Evolutionary conservation across 2,329 filamentous ascomycete genomes (phyloP).

Genomic region (Samsoniella hepiali): DNA sequence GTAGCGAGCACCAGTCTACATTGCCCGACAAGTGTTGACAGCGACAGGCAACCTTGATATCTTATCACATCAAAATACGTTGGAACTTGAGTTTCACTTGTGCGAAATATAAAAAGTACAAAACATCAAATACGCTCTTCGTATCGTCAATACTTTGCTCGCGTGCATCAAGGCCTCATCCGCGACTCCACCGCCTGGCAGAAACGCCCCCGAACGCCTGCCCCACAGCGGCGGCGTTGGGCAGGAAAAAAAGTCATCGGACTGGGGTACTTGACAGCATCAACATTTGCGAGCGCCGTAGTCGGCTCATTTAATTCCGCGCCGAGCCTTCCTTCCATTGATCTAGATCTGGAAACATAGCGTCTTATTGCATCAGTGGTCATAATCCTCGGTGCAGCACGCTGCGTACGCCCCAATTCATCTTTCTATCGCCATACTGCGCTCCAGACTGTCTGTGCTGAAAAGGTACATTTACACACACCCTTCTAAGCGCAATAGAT

Average conservation of each 20-base stretch:
- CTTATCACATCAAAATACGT: not conserved
- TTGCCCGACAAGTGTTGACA: not conserved
- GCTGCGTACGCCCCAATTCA: not conserved
- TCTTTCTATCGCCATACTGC: not conserved
- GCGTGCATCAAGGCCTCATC: not conserved
- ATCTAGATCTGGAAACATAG: not conserved
- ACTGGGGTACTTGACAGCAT: not conserved
- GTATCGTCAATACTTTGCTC: not conserved
- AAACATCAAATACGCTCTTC: not conserved
- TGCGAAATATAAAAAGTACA: not conserved
- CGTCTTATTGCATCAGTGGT: not conserved
- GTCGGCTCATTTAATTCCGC: not conserved
- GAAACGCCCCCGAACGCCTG: not conserved
- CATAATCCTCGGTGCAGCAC: not conserved
- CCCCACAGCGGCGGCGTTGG: constrained; percentile 4
- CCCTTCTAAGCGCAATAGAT: not conserved
- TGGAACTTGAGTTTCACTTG: not conserved
- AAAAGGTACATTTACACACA: not conserved
- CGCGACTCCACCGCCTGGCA: constrained; percentile 14
- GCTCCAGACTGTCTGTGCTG: not conserved
- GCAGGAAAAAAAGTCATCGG: not conserved
- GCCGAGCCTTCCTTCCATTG: too few species aligned
- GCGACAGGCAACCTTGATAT: not conserved
- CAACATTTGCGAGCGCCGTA: not conserved
- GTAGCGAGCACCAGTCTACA: not conserved